phyloP scores from a whole-genome alignment of 106 monocot species.

The Platanthera zijinensis region DNA sequence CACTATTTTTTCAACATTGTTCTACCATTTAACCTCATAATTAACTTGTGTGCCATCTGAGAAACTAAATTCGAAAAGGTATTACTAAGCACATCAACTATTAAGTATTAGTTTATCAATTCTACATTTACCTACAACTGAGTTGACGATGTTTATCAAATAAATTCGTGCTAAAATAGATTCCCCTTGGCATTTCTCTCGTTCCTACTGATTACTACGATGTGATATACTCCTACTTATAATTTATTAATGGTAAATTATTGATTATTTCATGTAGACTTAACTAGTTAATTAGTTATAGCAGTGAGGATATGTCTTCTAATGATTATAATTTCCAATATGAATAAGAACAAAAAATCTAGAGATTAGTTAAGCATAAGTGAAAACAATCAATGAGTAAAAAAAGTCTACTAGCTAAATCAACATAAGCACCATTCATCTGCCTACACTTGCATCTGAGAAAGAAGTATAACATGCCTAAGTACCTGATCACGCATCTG shows the following conservation, averaged over 20 bases:
- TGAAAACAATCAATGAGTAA: not conserved
- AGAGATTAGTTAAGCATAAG: not conserved
- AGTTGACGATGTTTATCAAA: not conserved
- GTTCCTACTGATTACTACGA: not conserved
- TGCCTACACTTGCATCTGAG: not conserved
- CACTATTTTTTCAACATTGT: not conserved
- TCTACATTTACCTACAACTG: not conserved
- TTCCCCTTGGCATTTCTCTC: not conserved
- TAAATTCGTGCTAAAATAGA: not conserved
- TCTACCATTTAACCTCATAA: not conserved
- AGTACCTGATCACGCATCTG: slow-evolving; percentile 87
- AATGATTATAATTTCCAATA: too few species aligned
- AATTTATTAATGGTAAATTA: not conserved
- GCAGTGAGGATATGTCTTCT: not conserved
- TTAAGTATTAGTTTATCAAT: not conserved
- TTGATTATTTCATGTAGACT: not conserved
- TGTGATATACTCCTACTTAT: not conserved
- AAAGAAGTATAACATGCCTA: not conserved
- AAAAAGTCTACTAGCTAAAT: not conserved
- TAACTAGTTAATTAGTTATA: not conserved
- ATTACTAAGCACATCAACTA: not conserved
- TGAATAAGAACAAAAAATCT: too few species aligned
- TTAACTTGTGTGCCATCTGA: not conserved
- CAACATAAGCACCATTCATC: not conserved
- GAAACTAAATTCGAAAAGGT: not conserved